These are phyloP conservation scores for Malus hybrid DNA, from an alignment of 331 rosid genomes.

Conservation along the genomic window DNA sequence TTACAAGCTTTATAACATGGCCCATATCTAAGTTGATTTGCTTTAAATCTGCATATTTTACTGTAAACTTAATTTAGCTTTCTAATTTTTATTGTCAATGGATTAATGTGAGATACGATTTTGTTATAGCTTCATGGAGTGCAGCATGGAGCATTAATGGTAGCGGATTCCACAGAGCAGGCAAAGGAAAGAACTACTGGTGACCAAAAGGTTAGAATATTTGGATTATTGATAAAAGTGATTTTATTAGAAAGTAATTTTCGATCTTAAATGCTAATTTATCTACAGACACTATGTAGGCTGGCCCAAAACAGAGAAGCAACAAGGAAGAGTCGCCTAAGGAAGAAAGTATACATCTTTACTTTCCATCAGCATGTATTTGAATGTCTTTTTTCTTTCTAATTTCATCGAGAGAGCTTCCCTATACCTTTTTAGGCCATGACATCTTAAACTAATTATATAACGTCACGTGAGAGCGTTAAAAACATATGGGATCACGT, in stretches of 20 bases:
- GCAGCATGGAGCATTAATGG: conserved; percentile 36
- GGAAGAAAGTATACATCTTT: conserved; percentile 55
- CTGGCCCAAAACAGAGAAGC: conserved; percentile 85
- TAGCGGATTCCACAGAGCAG: conserved; percentile 57
- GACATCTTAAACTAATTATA: no score
- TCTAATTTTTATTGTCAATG: background rate
- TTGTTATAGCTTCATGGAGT: conserved; percentile 44
- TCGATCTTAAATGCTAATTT: background rate
- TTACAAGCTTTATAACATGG: background rate
- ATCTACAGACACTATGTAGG: conserved; percentile 48
- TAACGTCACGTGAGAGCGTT: no score
- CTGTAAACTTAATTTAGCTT: background rate
- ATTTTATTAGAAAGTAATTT: background rate
- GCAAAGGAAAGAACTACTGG: conserved; percentile 31
- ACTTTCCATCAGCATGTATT: background rate
- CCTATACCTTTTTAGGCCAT: background rate
- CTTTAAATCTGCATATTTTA: background rate
- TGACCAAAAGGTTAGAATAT: conserved; percentile 54
- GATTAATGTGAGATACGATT: background rate
- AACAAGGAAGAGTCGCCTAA: conserved; percentile 67
- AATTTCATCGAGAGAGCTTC: background rate
- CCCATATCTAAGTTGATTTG: background rate
- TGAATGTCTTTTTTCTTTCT: background rate
- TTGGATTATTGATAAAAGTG: no score
- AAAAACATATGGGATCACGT: no score